Evolutionary conservation across 148 eudicot genomes (phyloP).

Genomic region (Spergularia bocconei): DNA sequence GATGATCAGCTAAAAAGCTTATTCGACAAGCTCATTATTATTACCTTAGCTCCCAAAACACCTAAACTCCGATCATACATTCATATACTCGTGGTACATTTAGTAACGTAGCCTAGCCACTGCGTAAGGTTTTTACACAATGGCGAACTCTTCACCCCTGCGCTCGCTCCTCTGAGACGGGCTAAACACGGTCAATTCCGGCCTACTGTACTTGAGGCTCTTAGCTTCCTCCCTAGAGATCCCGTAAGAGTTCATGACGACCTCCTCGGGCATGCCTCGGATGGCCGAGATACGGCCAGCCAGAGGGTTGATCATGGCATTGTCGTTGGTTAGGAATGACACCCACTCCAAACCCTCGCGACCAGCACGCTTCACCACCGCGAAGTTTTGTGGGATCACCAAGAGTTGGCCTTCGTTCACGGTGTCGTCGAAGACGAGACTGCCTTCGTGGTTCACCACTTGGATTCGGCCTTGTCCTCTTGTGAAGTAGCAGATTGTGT

Average conservation of each 20-base stretch:
- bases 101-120: background rate
- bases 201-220: conserved; percentile 46
- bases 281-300: conserved; percentile 49
- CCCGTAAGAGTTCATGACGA: conserved; percentile 41
- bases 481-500: conserved; percentile 43
- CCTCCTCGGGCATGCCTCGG: conserved; percentile 46
- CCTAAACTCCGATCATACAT: background rate
- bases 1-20: background rate
- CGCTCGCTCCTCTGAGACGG: conserved; percentile 15
- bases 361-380: conserved; percentile 43
- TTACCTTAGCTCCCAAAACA: conserved; percentile 20
- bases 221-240: conserved; percentile 51
- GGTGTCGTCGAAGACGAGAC: conserved; percentile 41
- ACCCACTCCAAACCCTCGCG: conserved; percentile 55
- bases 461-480: conserved; percentile 50
- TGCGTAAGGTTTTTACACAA: conserved; percentile 3
- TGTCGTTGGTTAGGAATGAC: conserved; percentile 46
- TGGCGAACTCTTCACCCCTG: conserved; percentile 23
- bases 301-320: conserved; percentile 36
- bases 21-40: conserved; percentile 14
- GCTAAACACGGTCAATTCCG: conserved; percentile 38
- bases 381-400: conserved; percentile 61
- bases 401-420: conserved; percentile 54
- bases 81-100: background rate
- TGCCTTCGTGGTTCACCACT: conserved; percentile 37